phyloP scores from a whole-genome alignment of 2,329 filamentous ascomycete species.

The Ceratocystiopsis sp. region DNA sequence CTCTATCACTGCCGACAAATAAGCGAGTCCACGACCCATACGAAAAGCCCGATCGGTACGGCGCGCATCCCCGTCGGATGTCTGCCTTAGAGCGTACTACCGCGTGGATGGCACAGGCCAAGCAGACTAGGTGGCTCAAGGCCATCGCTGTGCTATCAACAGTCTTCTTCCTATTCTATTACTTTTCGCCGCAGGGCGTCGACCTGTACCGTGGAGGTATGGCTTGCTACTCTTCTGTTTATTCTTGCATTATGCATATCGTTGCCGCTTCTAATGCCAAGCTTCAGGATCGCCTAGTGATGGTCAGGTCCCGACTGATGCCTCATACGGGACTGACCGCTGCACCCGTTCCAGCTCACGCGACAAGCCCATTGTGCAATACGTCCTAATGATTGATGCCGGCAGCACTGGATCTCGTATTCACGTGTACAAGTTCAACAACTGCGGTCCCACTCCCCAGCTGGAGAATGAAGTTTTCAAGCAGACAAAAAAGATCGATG shows the following conservation, averaged over 20 bases:
- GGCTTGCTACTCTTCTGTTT: slow-evolving; percentile 1
- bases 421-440: slow-evolving; percentile 98
- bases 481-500: slow-evolving; percentile 75
- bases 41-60: slow-evolving; percentile 49
- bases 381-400: slow-evolving; percentile 96
- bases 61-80: slow-evolving; percentile 25
- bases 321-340: slow-evolving; percentile 48
- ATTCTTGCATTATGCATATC: not conserved
- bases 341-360: slow-evolving; percentile 73
- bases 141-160: slow-evolving; percentile 44
- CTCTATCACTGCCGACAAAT: slow-evolving; percentile 45
- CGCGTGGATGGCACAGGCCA: slow-evolving; percentile 44
- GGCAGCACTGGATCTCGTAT: slow-evolving; percentile 96
- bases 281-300: slow-evolving; percentile 9
- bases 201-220: slow-evolving; percentile 33
- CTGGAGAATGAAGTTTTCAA: slow-evolving; percentile 85
- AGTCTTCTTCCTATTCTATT: slow-evolving; percentile 45
- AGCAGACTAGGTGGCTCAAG: slow-evolving; percentile 49
- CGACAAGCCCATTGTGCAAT: slow-evolving; percentile 88
- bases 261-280: not conserved
- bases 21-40: slow-evolving; percentile 41
- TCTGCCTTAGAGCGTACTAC: slow-evolving; percentile 35
- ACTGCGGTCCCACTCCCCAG: slow-evolving; percentile 89
- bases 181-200: slow-evolving; percentile 41
- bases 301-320: slow-evolving; percentile 40